Base-by-base conservation (phyloP, 2,329 filamentous ascomycete genomes). In the Aspergillus fumigatus region DNA sequence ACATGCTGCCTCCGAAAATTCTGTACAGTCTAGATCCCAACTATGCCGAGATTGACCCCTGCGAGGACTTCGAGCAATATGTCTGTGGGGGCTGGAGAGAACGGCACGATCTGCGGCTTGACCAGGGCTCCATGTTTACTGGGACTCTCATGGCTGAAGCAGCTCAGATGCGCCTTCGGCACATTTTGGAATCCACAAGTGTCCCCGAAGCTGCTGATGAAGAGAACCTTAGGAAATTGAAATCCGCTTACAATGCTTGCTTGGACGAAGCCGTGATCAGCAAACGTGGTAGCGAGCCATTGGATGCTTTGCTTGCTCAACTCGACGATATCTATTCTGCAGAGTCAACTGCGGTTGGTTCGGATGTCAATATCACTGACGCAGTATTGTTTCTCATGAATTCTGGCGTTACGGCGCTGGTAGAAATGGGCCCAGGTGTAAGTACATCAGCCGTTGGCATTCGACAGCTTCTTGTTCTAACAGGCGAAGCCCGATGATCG, bases 61-160 rank as follows among this genome's bases (percentile, higher is more conserved):
- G 88, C 64, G 81, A 78, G n/a, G 73, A 89, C 65, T 90, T 90
- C 58, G 84, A 88, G 58, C 77, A 85, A 67, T 80, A 85, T 55
- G 84, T 85, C 21, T 89, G 87, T 63, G 86, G 84, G 54, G 87
- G 87, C 10, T 90, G 86, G 82, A 77, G 81, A 52, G 77, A 83
- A 23, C 79, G 76, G 9, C 82, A 89, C 72, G 86, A 88, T 64
- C 80, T 89, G 56, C 82, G 86, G 3, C 75, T 84, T 3, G 87
- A 89, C 65, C 82, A 86, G 59, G 80, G 82, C 35, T 79, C 81
- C 62, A 80, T 80, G 35, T 87, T 85, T 58, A 83, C 85, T 2
- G 80, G 81, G 25, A 83, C 80, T 2, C 78, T 84, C 58, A 85
- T 89, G 82, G 74, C 74, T 21, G 86, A 88, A 66, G 80, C 80